Conservation (phyloP, 306 rosid genomes). For the Vigna angularis region DNA sequence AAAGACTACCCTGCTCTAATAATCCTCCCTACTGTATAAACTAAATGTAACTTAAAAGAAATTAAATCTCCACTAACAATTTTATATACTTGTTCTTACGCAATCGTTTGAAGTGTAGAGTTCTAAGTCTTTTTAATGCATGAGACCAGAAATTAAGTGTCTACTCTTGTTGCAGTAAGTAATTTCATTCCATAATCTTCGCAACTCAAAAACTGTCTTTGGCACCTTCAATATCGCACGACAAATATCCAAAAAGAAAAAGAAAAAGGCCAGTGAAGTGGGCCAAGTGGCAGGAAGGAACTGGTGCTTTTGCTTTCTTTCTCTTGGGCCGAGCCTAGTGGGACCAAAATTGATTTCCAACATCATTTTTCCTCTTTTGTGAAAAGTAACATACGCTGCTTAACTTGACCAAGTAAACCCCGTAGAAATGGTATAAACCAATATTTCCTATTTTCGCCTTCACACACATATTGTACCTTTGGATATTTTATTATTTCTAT, state of each 20-base stretch:
- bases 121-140: too few species aligned
- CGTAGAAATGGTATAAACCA: constrained; percentile 8
- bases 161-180: constrained; percentile 4
- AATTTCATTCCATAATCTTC: constrained; percentile 15
- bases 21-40: too few species aligned
- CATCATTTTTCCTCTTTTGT: neutral
- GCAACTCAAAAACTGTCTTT: neutral
- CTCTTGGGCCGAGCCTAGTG: constrained; percentile 32
- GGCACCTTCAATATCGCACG: constrained; percentile 6
- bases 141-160: too few species aligned
- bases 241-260: constrained; percentile 33
- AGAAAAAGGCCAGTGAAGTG: constrained; percentile 41
- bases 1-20: too few species aligned
- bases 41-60: too few species aligned
- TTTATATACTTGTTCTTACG: too few species aligned
- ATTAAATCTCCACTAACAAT: too few species aligned
- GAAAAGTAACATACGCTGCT: constrained; percentile 34
- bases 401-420: constrained; percentile 21
- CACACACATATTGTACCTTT: too few species aligned
- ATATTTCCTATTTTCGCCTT: neutral
- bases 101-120: too few species aligned
- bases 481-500: too few species aligned
- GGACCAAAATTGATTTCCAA: constrained; percentile 34
- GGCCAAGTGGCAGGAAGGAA: constrained; percentile 18
- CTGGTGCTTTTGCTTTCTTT: constrained; percentile 35